These are phyloP conservation scores for Thielaviopsis populi DNA, from an alignment of 2,329 filamentous ascomycete species.

Conservation along the genomic window DNA sequence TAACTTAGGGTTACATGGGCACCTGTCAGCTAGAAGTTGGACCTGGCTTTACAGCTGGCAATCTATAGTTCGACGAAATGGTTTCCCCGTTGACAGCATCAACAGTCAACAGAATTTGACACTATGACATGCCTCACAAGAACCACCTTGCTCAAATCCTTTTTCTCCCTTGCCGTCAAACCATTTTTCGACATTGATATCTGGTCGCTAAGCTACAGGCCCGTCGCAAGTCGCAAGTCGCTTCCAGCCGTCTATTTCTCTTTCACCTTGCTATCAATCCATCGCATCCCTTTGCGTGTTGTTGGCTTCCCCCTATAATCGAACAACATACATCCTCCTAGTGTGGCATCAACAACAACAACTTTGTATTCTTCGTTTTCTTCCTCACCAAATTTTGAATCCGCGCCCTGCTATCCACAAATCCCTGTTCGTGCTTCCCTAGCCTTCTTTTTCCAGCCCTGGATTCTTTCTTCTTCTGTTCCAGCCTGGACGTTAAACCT, in stretches of 20 bases:
- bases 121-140: background rate
- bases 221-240: background rate
- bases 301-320: background rate
- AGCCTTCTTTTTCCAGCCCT: background rate
- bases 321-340: background rate
- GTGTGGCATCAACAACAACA: background rate
- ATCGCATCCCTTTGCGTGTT: background rate
- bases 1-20: too few relatives aligned
- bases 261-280: background rate
- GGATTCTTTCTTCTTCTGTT: background rate
- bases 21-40: too few relatives aligned
- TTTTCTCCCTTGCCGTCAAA: background rate
- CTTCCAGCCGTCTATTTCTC: background rate
- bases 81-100: background rate
- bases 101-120: background rate
- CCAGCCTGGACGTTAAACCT: background rate
- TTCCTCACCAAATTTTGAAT: background rate
- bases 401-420: background rate
- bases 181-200: background rate
- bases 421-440: background rate
- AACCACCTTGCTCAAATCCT: background rate
- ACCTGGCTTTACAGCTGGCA: too few relatives aligned
- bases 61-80: background rate
- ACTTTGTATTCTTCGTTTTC: background rate
- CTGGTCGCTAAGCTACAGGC: too few relatives aligned